phyloP scores from a whole-genome alignment of 192 early-diverging fungal genomes.

The Dissophora globulifera region DNA sequence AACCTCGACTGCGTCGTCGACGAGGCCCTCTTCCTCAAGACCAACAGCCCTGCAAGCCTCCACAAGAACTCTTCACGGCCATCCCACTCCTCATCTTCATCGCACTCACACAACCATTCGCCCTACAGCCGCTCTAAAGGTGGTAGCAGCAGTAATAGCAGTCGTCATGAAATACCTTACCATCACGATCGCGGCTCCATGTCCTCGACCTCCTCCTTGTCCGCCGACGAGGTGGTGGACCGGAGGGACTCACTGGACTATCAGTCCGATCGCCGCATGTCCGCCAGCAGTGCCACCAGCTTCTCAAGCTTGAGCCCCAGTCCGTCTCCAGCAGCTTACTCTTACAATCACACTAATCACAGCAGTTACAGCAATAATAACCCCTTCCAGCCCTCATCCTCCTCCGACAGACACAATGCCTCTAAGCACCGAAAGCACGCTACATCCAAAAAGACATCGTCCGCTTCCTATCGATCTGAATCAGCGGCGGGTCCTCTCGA shows the following conservation, averaged over 20 bases:
- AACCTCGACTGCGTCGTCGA: constrained; percentile 49
- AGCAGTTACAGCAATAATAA: neutral
- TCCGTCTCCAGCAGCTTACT: constrained; percentile 32
- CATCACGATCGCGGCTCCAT: constrained; percentile 18
- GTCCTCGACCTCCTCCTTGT: constrained; percentile 24
- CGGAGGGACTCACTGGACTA: constrained; percentile 22
- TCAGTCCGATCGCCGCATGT: constrained; percentile 46
- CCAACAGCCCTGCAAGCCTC: constrained; percentile 32
- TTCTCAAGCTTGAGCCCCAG: constrained; percentile 45
- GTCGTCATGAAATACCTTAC: no score
- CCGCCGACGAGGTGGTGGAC: constrained; percentile 30
- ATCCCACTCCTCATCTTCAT: constrained; percentile 10
- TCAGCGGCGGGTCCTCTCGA: neutral
- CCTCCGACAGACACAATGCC: neutral
- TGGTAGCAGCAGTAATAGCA: no score
- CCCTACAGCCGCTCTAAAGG: constrained; percentile 19
- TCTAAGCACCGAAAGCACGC: constrained; percentile 2
- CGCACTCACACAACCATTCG: neutral
- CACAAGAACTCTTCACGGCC: constrained; percentile 7
- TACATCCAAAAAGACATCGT: constrained; percentile 5
- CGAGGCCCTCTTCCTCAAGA: constrained; percentile 51
- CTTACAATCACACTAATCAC: constrained; percentile 14
- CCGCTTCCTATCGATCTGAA: constrained; percentile 12
- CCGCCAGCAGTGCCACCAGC: constrained; percentile 43
- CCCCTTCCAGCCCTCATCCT: constrained; percentile 3